Evolutionary conservation across 78 protist genomes (phyloP).

Genomic region (Polysphondylium violaceum): DNA sequence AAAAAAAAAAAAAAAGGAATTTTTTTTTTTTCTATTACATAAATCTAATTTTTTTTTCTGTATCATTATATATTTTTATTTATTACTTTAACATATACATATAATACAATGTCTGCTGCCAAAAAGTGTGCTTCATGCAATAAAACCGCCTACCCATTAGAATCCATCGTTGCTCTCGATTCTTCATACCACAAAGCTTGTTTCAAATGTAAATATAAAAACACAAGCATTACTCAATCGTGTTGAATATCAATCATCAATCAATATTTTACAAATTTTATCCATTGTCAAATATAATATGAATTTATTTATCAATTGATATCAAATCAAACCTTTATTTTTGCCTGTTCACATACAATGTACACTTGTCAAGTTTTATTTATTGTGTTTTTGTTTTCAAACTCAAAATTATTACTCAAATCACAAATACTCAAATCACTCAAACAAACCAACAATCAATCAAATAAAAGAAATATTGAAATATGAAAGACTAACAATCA

Average conservation of each 20-base stretch:
- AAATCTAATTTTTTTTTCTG: not conserved
- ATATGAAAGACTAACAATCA: not conserved
- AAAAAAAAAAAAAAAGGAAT: too few relatives aligned
- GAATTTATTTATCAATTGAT: too few relatives aligned
- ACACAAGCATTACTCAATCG: too few relatives aligned
- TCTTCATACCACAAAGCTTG: slow-evolving; percentile 67
- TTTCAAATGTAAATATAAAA: slow-evolving; percentile 52
- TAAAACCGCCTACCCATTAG: slow-evolving; percentile 82
- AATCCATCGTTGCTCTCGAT: slow-evolving; percentile 53
- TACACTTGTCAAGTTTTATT: too few relatives aligned
- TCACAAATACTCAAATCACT: not conserved
- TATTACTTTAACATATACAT: not conserved
- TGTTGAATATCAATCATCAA: too few relatives aligned
- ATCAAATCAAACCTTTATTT: too few relatives aligned
- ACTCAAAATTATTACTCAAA: not conserved
- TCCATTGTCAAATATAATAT: too few relatives aligned
- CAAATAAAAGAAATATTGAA: not conserved
- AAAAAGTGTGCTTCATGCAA: slow-evolving; percentile 55
- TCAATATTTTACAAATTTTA: too few relatives aligned
- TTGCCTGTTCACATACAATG: too few relatives aligned
- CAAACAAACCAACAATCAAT: not conserved
- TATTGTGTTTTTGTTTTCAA: too few relatives aligned
- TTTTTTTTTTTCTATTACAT: too few relatives aligned
- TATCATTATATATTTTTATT: not conserved
- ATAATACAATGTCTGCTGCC: slow-evolving; percentile 45